Percentiles rank a stretch among this genome's conserved stretches.
These are phyloP conservation scores for Paramecium pentaurelia DNA, from an alignment of 73 alveolate species.

Conservation along the genomic window DNA sequence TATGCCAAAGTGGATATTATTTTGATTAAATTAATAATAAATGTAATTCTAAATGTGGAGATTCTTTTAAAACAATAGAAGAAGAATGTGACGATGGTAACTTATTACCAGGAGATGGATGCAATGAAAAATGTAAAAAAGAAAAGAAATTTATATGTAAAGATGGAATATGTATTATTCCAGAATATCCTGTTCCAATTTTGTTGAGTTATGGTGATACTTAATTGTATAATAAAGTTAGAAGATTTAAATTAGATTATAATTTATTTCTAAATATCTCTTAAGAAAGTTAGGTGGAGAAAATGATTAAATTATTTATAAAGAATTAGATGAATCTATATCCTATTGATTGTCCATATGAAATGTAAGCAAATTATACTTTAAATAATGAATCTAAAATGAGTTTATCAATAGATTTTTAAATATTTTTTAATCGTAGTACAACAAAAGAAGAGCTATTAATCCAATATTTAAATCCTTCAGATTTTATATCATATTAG, in stretches of 20 bases:
- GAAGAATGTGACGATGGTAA: constrained; percentile 52
- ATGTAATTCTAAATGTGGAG: neutral
- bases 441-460: neutral
- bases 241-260: neutral
- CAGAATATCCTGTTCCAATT: neutral
- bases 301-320: neutral
- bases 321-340: neutral
- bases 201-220: neutral
- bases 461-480: neutral
- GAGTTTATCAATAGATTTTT: neutral
- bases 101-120: constrained; percentile 4
- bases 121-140: neutral
- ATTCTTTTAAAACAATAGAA: neutral
- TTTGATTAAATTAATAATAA: neutral
- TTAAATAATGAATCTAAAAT: neutral
- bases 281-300: neutral
- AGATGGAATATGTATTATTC: neutral
- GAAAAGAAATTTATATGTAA: neutral
- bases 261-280: neutral
- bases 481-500: neutral
- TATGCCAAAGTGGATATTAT: neutral
- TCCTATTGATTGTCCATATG: neutral
- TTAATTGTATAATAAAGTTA: neutral
- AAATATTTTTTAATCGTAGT: neutral
- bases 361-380: neutral